Percentiles rank a stretch among this genome's conserved stretches.
phyloP scores from a whole-genome alignment of 2,329 filamentous ascomycete species.

The Pyrenophora seminiperda region DNA sequence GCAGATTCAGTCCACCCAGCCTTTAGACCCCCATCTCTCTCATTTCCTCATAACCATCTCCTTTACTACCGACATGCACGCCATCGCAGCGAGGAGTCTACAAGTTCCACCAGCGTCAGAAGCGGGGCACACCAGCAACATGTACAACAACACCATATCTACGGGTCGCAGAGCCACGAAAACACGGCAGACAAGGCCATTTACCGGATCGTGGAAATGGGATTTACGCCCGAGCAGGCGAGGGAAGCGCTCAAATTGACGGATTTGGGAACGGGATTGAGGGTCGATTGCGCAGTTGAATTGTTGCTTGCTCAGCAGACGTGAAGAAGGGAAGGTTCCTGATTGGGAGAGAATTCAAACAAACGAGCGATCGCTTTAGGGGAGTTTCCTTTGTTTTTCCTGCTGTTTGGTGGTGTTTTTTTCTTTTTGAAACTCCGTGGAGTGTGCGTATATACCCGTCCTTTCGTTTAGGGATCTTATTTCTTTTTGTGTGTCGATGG shows the following conservation, averaged over 20 bases:
- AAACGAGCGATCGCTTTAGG: too few relatives aligned
- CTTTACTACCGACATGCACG: not conserved
- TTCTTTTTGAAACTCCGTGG: not conserved
- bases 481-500: not conserved
- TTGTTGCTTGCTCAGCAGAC: slow-evolving; percentile 50
- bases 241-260: slow-evolving; percentile 63
- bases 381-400: too few relatives aligned
- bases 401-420: not conserved
- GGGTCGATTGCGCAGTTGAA: slow-evolving; percentile 63
- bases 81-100: not conserved
- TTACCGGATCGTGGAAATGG: slow-evolving; percentile 63
- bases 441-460: not conserved
- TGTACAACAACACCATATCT: slow-evolving; percentile 38
- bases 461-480: not conserved
- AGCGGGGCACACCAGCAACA: slow-evolving; percentile 37
- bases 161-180: slow-evolving; percentile 45
- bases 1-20: slow-evolving; percentile 26
- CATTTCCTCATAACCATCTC: not conserved
- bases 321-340: not conserved
- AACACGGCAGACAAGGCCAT: slow-evolving; percentile 64
- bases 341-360: too few relatives aligned
- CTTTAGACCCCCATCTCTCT: slow-evolving; percentile 18
- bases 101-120: slow-evolving; percentile 11
- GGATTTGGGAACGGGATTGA: slow-evolving; percentile 63
- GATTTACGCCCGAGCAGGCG: slow-evolving; percentile 61